Evolutionary conservation across 2,329 filamentous ascomycete species (phyloP).

Genomic region (Phaeosphaeriaceae sp.): DNA sequence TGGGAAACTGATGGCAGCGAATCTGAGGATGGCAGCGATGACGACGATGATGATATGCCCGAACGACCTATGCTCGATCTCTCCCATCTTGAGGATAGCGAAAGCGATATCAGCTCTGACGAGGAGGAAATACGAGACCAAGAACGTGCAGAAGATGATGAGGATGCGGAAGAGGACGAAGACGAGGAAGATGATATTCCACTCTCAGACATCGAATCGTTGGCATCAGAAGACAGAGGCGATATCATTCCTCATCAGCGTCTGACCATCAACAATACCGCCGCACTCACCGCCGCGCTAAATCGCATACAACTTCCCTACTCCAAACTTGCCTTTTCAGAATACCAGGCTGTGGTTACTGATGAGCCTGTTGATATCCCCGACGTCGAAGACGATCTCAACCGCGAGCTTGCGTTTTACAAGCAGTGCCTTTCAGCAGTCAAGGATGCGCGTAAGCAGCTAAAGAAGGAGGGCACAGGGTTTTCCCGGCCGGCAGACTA

Average conservation of each 20-base stretch:
- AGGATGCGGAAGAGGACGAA: constrained; percentile 39
- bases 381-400: constrained; percentile 89
- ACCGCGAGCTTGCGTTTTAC: constrained; percentile 92
- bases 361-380: constrained; percentile 72
- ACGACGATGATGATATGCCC: constrained; percentile 41
- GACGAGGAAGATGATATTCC: constrained; percentile 79
- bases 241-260: constrained; percentile 90
- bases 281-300: constrained; percentile 79
- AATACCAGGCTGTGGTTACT: constrained; percentile 79
- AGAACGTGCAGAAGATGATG: constrained; percentile 45
- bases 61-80: constrained; percentile 32
- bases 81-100: constrained; percentile 48
- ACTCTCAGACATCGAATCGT: constrained; percentile 82
- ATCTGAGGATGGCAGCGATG: constrained; percentile 48
- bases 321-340: constrained; percentile 75
- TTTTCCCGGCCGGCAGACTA: constrained; percentile 93
- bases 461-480: constrained; percentile 81
- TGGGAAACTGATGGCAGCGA: constrained; percentile 44
- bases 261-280: constrained; percentile 96
- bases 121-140: constrained; percentile 37
- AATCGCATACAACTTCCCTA: constrained; percentile 78
- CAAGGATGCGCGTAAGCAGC: constrained; percentile 70
- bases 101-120: constrained; percentile 49
- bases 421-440: constrained; percentile 84
- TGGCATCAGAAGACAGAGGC: constrained; percentile 79